Evolutionary conservation across 768 basidiomycete genomes (phyloP), one percentile per base, ranked within the genome.

Genomic region (Boletus fagicola): DNA sequence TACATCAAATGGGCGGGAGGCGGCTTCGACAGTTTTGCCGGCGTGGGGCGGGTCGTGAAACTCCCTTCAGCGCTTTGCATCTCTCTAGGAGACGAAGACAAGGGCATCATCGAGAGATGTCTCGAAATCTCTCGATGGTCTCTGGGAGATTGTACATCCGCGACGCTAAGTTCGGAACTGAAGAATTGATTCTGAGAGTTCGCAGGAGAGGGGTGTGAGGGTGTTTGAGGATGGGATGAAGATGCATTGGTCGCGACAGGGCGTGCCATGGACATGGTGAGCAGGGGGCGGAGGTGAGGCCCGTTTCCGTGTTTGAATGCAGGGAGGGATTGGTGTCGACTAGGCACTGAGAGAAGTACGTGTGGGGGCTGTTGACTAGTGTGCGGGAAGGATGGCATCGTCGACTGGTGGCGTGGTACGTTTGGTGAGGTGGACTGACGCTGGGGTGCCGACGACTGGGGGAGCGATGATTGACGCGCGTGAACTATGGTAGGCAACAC

Each of bases 311-410:
- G 63, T 47, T 51, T 58, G 38, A 59, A 56, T 36, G 62, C 59
- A 39, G 70, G 70, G 49, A 71, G 64, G 10, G 69, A 68, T 20
- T 30, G 48, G 35, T 64, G 68, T 20, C 70, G 65, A 46, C 15
- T 62, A 40, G 58, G 45, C 15, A 46, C 20, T 5, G 51, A 16
- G 10, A 52, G 33, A 51, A 51, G 26, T 45, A 39, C 12, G 18
- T 13, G 33, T 15, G 45, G 5, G 9, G 38, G 13, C 6, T 39
- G 56, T 20, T 57, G 49, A n/a, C 28, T 7, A 18, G 31, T 20
- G 16, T 38, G 43, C 2, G 40, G 22, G 24, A 38, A 39, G 16
- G 48, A 26, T 48, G 66, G 46, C 31, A 63, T 45, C 1, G 54
- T 57, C 30, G 57, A 45, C 40, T 68, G 68, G 44, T 43, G 62